A percentile compares a stretch with the other conserved stretches of the same genome.
phyloP scores from a whole-genome alignment of 2,329 filamentous ascomycete genomes.

The Knufia petricola region DNA sequence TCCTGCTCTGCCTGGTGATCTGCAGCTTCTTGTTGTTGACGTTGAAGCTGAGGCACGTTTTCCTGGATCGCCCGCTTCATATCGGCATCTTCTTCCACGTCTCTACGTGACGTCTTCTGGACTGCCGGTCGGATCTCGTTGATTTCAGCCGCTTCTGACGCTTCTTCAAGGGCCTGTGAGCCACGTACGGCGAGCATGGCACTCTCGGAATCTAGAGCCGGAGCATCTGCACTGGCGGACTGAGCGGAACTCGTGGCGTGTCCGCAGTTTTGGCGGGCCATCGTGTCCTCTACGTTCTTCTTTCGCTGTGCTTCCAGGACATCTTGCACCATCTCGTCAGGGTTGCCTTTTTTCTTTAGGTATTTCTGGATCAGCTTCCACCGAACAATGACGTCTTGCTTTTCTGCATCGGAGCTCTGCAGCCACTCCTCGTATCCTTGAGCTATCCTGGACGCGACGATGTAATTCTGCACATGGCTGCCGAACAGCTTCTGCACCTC shows the following conservation, averaged over 20 bases:
- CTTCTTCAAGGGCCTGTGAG: slow-evolving; percentile 8
- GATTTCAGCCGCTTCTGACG: slow-evolving; percentile 41
- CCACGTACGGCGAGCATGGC: slow-evolving; percentile 6
- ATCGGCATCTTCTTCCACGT: slow-evolving; percentile 56
- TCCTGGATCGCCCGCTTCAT: slow-evolving; percentile 65
- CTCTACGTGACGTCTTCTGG: slow-evolving; percentile 56
- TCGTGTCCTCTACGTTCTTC: slow-evolving; percentile 18
- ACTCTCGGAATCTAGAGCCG: slow-evolving; percentile 8
- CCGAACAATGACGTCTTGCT: slow-evolving; percentile 51
- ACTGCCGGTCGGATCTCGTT: slow-evolving; percentile 62
- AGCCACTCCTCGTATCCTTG: slow-evolving; percentile 33
- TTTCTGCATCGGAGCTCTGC: slow-evolving; percentile 47
- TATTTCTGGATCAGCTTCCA: slow-evolving; percentile 50
- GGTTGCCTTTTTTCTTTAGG: slow-evolving; percentile 28
- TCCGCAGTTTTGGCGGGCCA: slow-evolving; percentile 13
- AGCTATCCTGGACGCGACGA: slow-evolving; percentile 23
- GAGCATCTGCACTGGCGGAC: slow-evolving; percentile 10
- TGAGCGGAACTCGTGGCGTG: slow-evolving; percentile 12
- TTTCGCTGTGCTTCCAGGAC: slow-evolving; percentile 12
- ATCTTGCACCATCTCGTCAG: slow-evolving; percentile 44
- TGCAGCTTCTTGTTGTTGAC: slow-evolving; percentile 26
- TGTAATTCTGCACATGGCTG: slow-evolving; percentile 24
- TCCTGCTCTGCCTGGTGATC: slow-evolving; percentile 36
- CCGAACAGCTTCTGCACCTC: slow-evolving; percentile 27
- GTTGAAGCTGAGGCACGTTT: slow-evolving; percentile 49